Evolutionary conservation across 768 basidiomycete species (phyloP).

Genomic region (Serpula lacrymans): DNA sequence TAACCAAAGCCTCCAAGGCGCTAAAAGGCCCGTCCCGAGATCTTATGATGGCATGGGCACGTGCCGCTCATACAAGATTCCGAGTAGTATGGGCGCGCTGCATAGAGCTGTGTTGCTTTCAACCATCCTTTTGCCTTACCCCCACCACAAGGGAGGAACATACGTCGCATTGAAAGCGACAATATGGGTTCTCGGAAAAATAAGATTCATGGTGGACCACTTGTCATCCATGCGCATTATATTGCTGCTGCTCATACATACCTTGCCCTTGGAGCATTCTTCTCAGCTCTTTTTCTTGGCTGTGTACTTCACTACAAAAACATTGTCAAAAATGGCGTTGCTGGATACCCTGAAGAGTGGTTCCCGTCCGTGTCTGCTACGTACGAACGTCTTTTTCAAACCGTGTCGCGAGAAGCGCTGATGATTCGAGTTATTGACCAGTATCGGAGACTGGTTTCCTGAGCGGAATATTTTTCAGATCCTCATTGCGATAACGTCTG

Average conservation of each 20-base stretch:
- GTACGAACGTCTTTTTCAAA: slow-evolving; percentile 41
- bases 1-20: no score
- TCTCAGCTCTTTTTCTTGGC: slow-evolving; percentile 59
- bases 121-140: no score
- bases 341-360: slow-evolving; percentile 85
- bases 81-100: no score
- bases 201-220: slow-evolving; percentile 16
- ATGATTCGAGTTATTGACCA: slow-evolving; percentile 25
- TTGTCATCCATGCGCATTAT: slow-evolving; percentile 43
- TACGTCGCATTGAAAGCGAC: no score
- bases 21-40: not conserved
- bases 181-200: no score
- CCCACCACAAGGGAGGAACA: no score
- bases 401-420: not conserved
- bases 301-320: slow-evolving; percentile 74
- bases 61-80: no score
- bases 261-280: slow-evolving; percentile 65
- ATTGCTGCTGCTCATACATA: slow-evolving; percentile 64
- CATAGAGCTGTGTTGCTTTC: no score
- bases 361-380: slow-evolving; percentile 88
- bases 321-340: slow-evolving; percentile 82
- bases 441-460: slow-evolving; percentile 90
- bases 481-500: slow-evolving; percentile 81
- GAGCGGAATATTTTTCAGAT: slow-evolving; percentile 85
- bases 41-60: no score